phyloP scores from a whole-genome alignment of 352 stramenopile species.

The Phytophthora colocasiae region DNA sequence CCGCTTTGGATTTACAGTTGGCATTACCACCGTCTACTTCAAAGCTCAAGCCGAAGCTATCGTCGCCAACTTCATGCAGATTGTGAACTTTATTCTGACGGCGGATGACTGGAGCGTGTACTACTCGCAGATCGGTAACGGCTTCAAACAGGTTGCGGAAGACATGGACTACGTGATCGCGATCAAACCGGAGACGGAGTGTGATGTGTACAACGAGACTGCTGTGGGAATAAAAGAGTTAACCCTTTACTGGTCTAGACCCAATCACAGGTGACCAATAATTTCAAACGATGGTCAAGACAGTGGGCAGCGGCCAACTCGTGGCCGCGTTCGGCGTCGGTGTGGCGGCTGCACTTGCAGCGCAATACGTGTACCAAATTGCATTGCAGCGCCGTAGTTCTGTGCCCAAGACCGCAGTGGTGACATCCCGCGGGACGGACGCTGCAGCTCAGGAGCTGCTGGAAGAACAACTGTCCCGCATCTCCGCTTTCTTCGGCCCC shows the following conservation, averaged over 20 bases:
- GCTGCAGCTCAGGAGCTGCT: conserved; percentile 63
- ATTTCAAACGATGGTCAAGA: conserved; percentile 61
- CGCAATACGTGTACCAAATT: conserved; percentile 52
- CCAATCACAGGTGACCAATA: conserved; percentile 1
- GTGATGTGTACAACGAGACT: conserved; percentile 60
- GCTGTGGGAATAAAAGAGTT: neutral
- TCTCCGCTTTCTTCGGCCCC: conserved; percentile 95
- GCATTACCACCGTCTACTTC: neutral
- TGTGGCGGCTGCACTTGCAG: conserved; percentile 49
- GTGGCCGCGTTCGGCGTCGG: conserved; percentile 67
- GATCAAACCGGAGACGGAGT: conserved; percentile 73
- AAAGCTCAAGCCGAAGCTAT: neutral
- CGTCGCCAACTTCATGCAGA: conserved; percentile 12
- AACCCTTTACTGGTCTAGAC: no score
- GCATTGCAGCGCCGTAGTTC: conserved; percentile 27
- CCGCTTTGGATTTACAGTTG: neutral
- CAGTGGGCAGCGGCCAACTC: conserved; percentile 35
- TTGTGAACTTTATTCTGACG: conserved; percentile 48
- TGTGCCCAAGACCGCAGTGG: neutral
- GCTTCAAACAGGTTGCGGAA: conserved; percentile 67
- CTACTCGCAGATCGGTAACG: conserved; percentile 56
- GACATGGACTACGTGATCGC: conserved; percentile 68
- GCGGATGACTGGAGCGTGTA: conserved; percentile 64
- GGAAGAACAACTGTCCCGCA: conserved; percentile 92
- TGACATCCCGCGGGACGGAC: conserved; percentile 33